Conservation (phyloP, 352 stramenopile species). For the Phytophthora sansomeana region DNA sequence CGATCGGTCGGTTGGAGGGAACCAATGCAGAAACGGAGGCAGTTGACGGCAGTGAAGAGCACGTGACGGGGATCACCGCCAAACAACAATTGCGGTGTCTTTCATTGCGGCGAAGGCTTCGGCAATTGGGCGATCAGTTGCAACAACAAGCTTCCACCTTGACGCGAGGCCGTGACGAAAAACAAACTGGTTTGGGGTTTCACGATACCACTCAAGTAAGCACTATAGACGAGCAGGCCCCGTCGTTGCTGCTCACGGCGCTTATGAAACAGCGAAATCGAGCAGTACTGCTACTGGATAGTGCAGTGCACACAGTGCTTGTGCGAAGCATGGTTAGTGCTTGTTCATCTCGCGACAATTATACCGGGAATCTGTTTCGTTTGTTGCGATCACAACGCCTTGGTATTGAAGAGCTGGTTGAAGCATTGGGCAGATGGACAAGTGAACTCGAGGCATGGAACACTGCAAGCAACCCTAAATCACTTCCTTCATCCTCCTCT, state of each 20-base stretch:
- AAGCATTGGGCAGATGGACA: constrained; percentile 27
- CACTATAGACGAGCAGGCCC: constrained; percentile 24
- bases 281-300: constrained; percentile 48
- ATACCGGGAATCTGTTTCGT: constrained; percentile 12
- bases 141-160: constrained; percentile 11
- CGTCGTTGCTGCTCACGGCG: constrained; percentile 67
- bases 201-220: background rate
- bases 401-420: constrained; percentile 21
- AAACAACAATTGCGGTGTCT: constrained; percentile 46
- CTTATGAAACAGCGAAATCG: constrained; percentile 58
- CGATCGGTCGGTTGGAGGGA: constrained; percentile 60
- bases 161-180: background rate
- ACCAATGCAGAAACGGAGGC: background rate
- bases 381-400: constrained; percentile 8
- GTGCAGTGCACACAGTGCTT: constrained; percentile 32
- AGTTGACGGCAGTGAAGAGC: background rate
- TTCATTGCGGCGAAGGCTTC: constrained; percentile 46
- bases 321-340: constrained; percentile 21
- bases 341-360: constrained; percentile 11
- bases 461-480: constrained; percentile 13
- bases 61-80: background rate
- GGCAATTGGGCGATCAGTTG: constrained; percentile 59
- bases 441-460: constrained; percentile 34
- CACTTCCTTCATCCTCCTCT: constrained; percentile 2
- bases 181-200: background rate